Evolutionary conservation across 1,284 basidiomycete species (phyloP).

Genomic region (Cutaneotrichosporon mucoides): DNA sequence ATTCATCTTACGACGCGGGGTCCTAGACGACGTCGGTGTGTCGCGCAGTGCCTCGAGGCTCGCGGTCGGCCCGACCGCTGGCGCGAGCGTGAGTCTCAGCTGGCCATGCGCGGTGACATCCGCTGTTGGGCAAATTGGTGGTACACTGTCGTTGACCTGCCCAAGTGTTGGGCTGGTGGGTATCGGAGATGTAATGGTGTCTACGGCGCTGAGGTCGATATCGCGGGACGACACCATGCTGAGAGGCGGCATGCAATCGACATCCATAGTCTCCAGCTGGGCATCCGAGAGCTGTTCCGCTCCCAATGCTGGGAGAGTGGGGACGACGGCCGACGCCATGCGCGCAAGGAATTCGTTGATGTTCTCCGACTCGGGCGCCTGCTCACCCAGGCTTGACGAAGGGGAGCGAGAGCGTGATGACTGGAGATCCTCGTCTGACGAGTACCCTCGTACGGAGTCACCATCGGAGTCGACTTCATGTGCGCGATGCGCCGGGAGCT

Average conservation of each 20-base stretch:
- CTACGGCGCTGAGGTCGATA: too few relatives aligned
- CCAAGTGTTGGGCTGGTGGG: neutral
- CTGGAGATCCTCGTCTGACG: conserved; percentile 19
- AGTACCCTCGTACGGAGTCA: conserved; percentile 35
- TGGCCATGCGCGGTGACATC: neutral
- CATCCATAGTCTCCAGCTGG: neutral
- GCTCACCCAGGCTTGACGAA: neutral
- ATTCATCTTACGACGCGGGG: neutral
- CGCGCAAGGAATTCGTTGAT: conserved; percentile 14
- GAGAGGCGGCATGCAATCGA: neutral
- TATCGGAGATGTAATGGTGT: too few relatives aligned
- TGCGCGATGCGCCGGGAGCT: neutral
- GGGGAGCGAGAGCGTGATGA: neutral
- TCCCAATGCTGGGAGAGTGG: neutral
- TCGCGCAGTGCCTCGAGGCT: neutral
- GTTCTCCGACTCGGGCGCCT: neutral
- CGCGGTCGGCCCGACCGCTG: neutral
- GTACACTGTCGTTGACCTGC: neutral
- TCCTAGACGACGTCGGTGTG: neutral
- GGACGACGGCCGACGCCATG: neutral
- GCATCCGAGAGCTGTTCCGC: neutral
- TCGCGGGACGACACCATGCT: too few relatives aligned
- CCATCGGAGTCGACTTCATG: conserved; percentile 42
- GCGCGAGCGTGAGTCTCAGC: neutral
- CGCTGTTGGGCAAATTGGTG: neutral